phyloP scores from a whole-genome alignment of 164 flowering plant species.

The Aristolochia fimbriata region DNA sequence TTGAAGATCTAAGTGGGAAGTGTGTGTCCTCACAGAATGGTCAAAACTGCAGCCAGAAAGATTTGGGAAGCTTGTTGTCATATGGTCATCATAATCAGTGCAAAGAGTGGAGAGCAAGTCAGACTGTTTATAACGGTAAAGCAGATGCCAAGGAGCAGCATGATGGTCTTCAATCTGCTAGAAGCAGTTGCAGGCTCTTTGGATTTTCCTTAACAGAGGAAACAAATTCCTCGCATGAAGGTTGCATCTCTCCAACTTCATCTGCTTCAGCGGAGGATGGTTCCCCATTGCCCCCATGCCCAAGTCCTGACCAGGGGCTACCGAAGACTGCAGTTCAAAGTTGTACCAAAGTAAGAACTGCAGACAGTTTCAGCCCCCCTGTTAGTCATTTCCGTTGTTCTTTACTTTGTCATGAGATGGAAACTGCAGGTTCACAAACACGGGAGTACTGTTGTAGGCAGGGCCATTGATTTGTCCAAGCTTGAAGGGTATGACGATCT shows the following conservation, averaged over 20 bases:
- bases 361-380: neutral
- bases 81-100: conserved; percentile 5
- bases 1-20: conserved; percentile 15
- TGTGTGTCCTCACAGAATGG: conserved; percentile 8
- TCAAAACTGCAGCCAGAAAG: conserved; percentile 3
- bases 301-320: neutral
- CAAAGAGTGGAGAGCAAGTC: conserved; percentile 18
- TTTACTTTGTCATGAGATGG: conserved; percentile 11
- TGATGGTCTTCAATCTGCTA: conserved; percentile 21
- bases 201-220: conserved; percentile 73
- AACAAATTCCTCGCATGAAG: conserved; percentile 15
- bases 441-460: conserved; percentile 22
- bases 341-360: conserved; percentile 20
- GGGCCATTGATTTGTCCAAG: conserved; percentile 21
- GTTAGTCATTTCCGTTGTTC: conserved; percentile 21
- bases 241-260: conserved; percentile 11
- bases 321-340: conserved; percentile 41
- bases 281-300: conserved; percentile 20
- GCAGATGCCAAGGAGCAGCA: conserved; percentile 15
- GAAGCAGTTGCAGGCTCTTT: conserved; percentile 68
- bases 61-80: conserved; percentile 10
- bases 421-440: conserved; percentile 15
- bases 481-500: conserved; percentile 26
- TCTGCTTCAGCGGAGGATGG: conserved; percentile 18
- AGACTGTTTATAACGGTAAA: conserved; percentile 12